Evolutionary conservation across 164 flowering plant genomes (phyloP).

Genomic region (Macadamia tetraphylla): DNA sequence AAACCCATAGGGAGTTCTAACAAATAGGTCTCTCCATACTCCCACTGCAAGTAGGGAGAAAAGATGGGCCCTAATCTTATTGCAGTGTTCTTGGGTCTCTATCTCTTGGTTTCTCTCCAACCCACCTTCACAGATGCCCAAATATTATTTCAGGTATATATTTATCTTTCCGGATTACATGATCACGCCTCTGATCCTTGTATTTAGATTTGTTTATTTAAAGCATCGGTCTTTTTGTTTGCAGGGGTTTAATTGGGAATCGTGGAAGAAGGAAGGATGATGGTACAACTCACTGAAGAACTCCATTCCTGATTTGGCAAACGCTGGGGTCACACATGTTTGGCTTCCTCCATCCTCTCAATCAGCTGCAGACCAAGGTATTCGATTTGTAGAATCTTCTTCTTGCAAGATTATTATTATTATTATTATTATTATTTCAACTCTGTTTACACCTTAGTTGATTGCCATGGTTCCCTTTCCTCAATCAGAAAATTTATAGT

Average conservation of each 20-base stretch:
- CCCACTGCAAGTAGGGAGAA: neutral
- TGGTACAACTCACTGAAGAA: conserved; percentile 50
- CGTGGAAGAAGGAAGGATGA: conserved; percentile 52
- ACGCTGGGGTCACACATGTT: conserved; percentile 64
- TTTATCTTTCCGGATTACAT: neutral
- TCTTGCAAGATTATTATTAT: no score
- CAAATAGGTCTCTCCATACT: no score
- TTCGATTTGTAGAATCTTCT: no score
- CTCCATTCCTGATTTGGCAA: conserved; percentile 37
- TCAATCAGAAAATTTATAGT: no score
- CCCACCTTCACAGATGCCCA: conserved; percentile 13
- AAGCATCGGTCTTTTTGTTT: no score
- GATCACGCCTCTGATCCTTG: conserved; percentile 1
- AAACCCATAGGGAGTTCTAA: no score
- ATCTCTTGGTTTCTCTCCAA: conserved; percentile 11
- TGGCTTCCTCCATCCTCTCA: conserved; percentile 87
- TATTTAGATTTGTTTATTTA: neutral
- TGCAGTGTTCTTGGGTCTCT: conserved; percentile 6
- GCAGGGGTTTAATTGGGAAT: conserved; percentile 82
- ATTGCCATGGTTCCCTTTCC: neutral
- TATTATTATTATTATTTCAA: no score
- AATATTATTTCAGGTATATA: conserved; percentile 11
- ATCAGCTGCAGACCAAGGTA: conserved; percentile 55
- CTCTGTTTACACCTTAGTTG: no score
- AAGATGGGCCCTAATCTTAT: conserved; percentile 6